Evolutionary conservation across 2,329 filamentous ascomycete genomes (phyloP).

Genomic region (Dothiorella sarmentorum): DNA sequence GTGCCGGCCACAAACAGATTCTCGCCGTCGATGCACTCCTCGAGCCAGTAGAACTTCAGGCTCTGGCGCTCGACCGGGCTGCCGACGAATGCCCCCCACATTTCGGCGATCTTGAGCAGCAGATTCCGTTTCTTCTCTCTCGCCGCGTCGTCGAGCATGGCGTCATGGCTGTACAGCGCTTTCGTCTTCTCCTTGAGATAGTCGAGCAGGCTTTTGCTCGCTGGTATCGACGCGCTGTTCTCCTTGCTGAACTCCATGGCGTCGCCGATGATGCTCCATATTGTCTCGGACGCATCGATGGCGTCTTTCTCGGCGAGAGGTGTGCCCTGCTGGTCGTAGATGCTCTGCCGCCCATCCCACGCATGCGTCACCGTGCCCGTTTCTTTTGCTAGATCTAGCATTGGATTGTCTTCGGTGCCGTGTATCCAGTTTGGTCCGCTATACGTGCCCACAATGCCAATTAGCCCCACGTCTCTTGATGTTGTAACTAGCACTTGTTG

Average conservation of each 20-base stretch:
- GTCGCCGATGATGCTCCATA: constrained; percentile 66
- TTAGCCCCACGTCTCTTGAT: constrained; percentile 10
- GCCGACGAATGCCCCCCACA: constrained; percentile 71
- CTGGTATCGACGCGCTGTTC: constrained; percentile 51
- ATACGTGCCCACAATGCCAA: not conserved
- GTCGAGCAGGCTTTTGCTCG: constrained; percentile 53
- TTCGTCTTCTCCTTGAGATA: constrained; percentile 53
- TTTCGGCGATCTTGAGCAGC: constrained; percentile 54
- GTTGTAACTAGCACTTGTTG: too few species aligned
- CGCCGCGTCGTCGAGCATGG: constrained; percentile 35
- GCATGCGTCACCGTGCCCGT: constrained; percentile 55
- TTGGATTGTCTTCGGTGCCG: constrained; percentile 67
- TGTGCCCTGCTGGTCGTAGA: constrained; percentile 57
- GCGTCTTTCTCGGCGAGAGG: constrained; percentile 45
- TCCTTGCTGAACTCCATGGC: constrained; percentile 66
- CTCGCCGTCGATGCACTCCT: constrained; percentile 72
- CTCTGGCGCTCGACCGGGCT: constrained; percentile 63
- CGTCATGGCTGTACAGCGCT: constrained; percentile 34
- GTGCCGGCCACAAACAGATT: constrained; percentile 62
- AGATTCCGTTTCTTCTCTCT: constrained; percentile 45
- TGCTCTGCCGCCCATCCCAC: constrained; percentile 53
- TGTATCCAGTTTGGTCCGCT: constrained; percentile 81
- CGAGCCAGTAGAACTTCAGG: constrained; percentile 73
- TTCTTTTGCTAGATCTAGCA: constrained; percentile 61
- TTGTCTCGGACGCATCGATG: constrained; percentile 44